Evolutionary conservation across 1,139 yeast species (phyloP), one percentile per base, ranked within the genome.

Genomic region (Debaryomycetaceae sp.): DNA sequence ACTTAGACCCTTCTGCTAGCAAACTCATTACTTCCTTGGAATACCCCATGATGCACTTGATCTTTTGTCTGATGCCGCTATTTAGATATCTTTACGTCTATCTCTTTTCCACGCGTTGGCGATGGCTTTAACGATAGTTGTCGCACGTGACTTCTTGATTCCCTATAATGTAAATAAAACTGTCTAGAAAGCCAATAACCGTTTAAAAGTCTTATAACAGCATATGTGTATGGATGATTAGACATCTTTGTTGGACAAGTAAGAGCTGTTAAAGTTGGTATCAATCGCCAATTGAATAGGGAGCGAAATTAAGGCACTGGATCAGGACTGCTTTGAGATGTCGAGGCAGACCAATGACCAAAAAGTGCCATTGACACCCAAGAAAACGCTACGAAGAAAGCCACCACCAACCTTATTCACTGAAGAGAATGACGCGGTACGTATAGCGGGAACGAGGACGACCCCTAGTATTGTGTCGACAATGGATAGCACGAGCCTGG

Each of bases 1-100:
- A 70, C 54, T 78, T 73, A 6, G 86, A 76, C 0, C 88, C 95
- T 38, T 78, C 78, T 2, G 78, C 74, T 6, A 86, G 63, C 33
- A 80, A 59, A 40, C 68, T 67, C 44, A 70, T 65, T 42, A 83
- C 67, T 43, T 68, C 74, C 2, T 57, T 47, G 34, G 63, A 62
- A 49, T 58, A 67, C 37, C 49, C 37, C 62, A 58, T 60, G 23
- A 14, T n/a, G 27, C 27, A 5, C 17, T 13, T 24, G 13, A 22
- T 9, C 17, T 8, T 14, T 36, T 14, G 9, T 37, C 4, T 14
- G 31, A 17, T 9, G 4, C 7, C 11, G 14, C 9, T n/a, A 13
- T 22, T 7, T 40, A n/a, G 34, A 9, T 36, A 37, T 5, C 5
- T 17, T 3, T 14, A 6, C 5, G 31, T n/a, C 24, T 13, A 31